phyloP scores from a whole-genome alignment of 2,329 filamentous ascomycete species.

The Elsinoe necatrix region DNA sequence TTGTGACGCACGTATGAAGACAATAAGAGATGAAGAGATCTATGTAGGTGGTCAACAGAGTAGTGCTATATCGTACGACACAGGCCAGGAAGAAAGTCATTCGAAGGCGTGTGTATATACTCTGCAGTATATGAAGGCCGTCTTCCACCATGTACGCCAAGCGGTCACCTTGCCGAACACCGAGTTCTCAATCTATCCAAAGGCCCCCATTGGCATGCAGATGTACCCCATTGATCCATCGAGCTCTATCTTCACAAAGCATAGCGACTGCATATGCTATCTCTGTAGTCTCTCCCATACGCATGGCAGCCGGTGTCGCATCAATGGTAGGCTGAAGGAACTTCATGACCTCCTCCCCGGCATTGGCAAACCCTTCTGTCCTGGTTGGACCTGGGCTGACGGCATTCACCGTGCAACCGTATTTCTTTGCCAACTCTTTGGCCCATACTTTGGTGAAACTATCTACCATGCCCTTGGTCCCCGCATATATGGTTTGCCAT shows the following conservation, averaged over 20 bases:
- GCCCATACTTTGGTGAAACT: slow-evolving; percentile 40
- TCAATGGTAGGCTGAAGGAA: slow-evolving; percentile 37
- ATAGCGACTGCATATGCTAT: slow-evolving; percentile 42
- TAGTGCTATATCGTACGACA: too few relatives aligned
- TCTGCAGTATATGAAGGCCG: too few relatives aligned
- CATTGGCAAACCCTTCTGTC: slow-evolving; percentile 27
- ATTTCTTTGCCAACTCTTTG: slow-evolving; percentile 39
- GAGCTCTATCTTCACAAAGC: slow-evolving; percentile 37
- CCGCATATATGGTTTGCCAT: slow-evolving; percentile 42
- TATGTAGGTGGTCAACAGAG: too few relatives aligned
- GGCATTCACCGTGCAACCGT: slow-evolving; percentile 40
- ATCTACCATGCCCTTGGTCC: slow-evolving; percentile 44
- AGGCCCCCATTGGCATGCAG: slow-evolving; percentile 31
- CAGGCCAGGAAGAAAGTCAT: too few relatives aligned
- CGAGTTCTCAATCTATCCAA: slow-evolving; percentile 19
- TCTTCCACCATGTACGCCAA: too few relatives aligned
- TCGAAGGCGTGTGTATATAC: too few relatives aligned
- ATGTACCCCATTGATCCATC: slow-evolving; percentile 42
- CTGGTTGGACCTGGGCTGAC: slow-evolving; percentile 38
- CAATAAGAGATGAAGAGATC: too few relatives aligned
- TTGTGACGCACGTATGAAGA: too few relatives aligned
- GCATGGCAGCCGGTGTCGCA: slow-evolving; percentile 35
- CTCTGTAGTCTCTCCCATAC: slow-evolving; percentile 40
- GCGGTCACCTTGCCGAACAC: too few relatives aligned
- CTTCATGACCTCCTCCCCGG: slow-evolving; percentile 36